These are phyloP conservation scores for Ascocoryne sarcoides DNA, from an alignment of 2,329 filamentous ascomycete genomes.

Conservation along the genomic window DNA sequence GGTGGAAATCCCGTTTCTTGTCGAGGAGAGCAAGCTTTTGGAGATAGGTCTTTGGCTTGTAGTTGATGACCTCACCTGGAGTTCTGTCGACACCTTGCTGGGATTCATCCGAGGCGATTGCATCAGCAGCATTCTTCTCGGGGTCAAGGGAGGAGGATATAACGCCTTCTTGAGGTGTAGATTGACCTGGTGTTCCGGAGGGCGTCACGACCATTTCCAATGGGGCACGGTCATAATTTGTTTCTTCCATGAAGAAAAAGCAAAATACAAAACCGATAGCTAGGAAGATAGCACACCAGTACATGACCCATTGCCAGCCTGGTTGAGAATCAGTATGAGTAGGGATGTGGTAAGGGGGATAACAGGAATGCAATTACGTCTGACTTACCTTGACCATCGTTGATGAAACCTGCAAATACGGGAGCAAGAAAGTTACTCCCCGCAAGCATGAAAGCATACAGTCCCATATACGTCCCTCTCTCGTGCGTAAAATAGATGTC, in stretches of 20 bases:
- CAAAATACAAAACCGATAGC: constrained; percentile 30
- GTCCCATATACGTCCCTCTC: constrained; percentile 33
- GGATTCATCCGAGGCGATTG: neutral
- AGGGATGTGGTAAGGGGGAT: neutral
- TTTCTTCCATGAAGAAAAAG: constrained; percentile 36
- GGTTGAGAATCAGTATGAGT: neutral
- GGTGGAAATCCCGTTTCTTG: constrained; percentile 31
- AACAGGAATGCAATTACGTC: too few species aligned
- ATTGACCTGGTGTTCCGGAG: constrained; percentile 11
- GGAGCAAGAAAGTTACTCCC: constrained; percentile 39
- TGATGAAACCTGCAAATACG: constrained; percentile 41
- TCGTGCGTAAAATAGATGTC: constrained; percentile 38
- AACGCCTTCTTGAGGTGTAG: neutral
- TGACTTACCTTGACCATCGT: constrained; percentile 31
- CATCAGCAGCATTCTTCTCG: neutral
- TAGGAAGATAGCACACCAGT: constrained; percentile 34
- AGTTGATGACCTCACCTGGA: too few species aligned
- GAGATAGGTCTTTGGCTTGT: constrained; percentile 19
- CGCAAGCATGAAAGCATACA: constrained; percentile 36
- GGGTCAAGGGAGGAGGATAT: neutral
- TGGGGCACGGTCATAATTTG: constrained; percentile 29
- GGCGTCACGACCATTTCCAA: constrained; percentile 28
- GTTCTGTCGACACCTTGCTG: neutral
- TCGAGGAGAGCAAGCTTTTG: constrained; percentile 30
- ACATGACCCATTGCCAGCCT: constrained; percentile 39